Evolutionary conservation across 768 basidiomycete genomes (phyloP), one percentile per base, ranked within the genome.

Genomic region (Flagelloscypha sp.): DNA sequence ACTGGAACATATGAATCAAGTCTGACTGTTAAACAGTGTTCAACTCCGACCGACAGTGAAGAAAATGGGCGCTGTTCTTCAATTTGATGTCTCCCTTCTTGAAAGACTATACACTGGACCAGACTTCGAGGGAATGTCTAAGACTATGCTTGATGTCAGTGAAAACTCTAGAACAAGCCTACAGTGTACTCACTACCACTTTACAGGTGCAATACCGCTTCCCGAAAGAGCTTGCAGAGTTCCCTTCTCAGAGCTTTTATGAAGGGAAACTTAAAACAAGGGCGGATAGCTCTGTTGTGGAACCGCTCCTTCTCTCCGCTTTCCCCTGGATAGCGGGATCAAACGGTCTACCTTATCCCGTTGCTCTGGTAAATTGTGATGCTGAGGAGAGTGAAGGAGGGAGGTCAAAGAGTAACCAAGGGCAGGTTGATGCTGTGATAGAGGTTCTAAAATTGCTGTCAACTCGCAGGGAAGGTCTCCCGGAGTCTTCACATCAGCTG

Each of bases 201-300:
- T 12, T 7, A 5, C 28, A 72, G 68, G 55, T 78, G 1, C 79
- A 81, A 50, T 82, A 82, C 49, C 70, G 79, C 2, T 81, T 78
- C 37, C 73, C 77, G 0, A 50, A 56, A 31, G 68, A 68, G 25
- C 63, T 80, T 2, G 78, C 76, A 21, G 52, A 50, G 2, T 81
- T 82, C 42, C 79, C 80, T 0, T 80, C 79, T 0, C 46, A 49
- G 7, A 73, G 76, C 43, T 83, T 83, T 46, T 81, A 83, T 47
- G 63, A 78, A 34, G 66, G 64, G 6, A 58, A 63, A 19, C 55
- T 83, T 2, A 57, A 45, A 37, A 44, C 31, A 1, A 33, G 42
- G 17, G 43, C 48, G 5, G 57, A 59, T 37, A 55, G 61, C 24
- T 43, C 54, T n/a, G 35, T 58, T 12, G 49, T 63, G 9, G 57